Evolutionary conservation across 164 flowering plant genomes (phyloP).

Genomic region (Paratinospora sagittata): DNA sequence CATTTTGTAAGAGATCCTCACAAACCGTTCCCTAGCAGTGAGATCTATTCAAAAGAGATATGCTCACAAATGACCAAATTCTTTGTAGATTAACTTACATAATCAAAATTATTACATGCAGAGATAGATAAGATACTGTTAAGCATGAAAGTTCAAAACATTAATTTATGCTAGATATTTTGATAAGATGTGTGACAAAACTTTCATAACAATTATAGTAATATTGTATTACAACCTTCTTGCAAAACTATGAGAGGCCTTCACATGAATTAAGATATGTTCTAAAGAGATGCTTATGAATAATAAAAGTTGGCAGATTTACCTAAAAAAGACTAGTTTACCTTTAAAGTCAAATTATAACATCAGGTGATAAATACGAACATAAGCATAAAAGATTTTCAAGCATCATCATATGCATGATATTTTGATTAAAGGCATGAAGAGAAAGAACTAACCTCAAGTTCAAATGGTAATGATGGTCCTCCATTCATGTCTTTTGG

Average conservation of each 20-base stretch:
- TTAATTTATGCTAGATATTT: not conserved
- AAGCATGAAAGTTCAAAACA: not conserved
- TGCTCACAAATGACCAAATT: not conserved
- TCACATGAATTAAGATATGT: not conserved
- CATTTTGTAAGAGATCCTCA: no score
- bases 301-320: not conserved
- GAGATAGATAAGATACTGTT: not conserved
- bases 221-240: no score
- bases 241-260: not conserved
- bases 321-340: no score
- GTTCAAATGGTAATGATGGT: slow-evolving; percentile 86
- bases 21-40: not conserved
- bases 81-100: not conserved
- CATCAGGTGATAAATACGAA: not conserved
- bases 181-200: not conserved
- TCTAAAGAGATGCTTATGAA: not conserved
- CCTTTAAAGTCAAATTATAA: not conserved
- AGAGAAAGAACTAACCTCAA: slow-evolving; percentile 56
- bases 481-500: slow-evolving; percentile 65
- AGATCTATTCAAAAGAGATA: not conserved
- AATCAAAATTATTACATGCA: not conserved
- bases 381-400: not conserved
- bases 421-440: not conserved
- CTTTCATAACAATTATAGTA: no score
- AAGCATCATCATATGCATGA: not conserved